Conservation (phyloP, 495 filamentous ascomycete species). For the Elasticomyces elasticus region DNA sequence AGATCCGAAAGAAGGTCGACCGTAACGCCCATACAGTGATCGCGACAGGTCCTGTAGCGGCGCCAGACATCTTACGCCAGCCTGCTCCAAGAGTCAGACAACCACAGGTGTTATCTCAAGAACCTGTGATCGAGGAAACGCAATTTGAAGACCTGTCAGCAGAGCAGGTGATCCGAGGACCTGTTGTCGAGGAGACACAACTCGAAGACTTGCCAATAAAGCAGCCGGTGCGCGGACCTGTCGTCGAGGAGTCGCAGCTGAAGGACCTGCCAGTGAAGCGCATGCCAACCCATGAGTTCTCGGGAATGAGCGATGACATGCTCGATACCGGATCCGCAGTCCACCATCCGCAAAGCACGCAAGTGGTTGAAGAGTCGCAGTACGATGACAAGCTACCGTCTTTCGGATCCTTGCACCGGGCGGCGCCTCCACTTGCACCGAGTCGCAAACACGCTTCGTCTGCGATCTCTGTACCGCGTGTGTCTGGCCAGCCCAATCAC, state of each 20-base stretch:
- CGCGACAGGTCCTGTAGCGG: slow-evolving; percentile 4
- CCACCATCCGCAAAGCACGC: neutral
- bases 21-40: slow-evolving; percentile 10
- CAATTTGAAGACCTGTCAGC: neutral
- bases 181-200: slow-evolving; percentile 7
- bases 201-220: neutral
- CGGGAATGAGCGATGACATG: slow-evolving; percentile 10
- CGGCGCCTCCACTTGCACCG: neutral
- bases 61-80: slow-evolving; percentile 4
- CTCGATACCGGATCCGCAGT: neutral
- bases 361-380: slow-evolving; percentile 11
- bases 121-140: slow-evolving; percentile 6
- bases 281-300: neutral
- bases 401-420: slow-evolving; percentile 11
- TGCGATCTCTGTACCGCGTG: neutral
- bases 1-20: slow-evolving; percentile 23
- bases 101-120: neutral
- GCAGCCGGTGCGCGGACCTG: neutral
- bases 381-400: slow-evolving; percentile 10
- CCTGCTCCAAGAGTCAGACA: neutral
- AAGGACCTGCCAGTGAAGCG: neutral
- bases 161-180: neutral
- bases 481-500: neutral
- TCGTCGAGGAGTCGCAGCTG: slow-evolving; percentile 7
- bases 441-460: neutral